These are phyloP conservation scores for Zygnema cylindricum DNA, from an alignment of 139 green algal genomes.

Conservation along the genomic window DNA sequence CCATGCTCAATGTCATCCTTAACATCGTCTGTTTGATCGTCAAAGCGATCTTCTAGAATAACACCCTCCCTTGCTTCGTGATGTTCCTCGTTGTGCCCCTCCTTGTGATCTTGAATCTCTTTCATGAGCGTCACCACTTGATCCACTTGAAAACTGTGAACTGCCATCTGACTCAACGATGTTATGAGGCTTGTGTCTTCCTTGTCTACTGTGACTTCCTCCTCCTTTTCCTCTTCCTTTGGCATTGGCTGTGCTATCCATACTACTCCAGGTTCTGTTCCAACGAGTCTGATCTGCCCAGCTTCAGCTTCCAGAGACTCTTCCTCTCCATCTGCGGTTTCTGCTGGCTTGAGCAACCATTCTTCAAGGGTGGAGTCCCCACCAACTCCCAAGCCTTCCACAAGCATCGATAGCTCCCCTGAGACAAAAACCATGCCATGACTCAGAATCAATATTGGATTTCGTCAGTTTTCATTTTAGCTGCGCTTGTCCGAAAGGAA, in stretches of 20 bases:
- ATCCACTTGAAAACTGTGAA: conserved; percentile 15
- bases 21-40: not conserved
- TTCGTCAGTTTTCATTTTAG: too few relatives aligned
- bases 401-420: conserved; percentile 45
- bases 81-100: not conserved
- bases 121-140: conserved; percentile 17
- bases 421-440: not conserved
- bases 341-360: conserved; percentile 41
- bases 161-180: not conserved
- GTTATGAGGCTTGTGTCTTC: not conserved
- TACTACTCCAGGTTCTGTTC: conserved; percentile 3
- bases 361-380: conserved; percentile 32
- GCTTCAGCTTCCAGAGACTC: not conserved
- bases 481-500: too few relatives aligned
- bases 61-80: not conserved
- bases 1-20: not conserved
- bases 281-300: not conserved
- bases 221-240: conserved; percentile 19
- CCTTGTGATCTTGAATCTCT: conserved; percentile 6
- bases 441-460: too few relatives aligned
- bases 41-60: not conserved
- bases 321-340: conserved; percentile 3
- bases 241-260: conserved; percentile 2
- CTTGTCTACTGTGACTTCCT: not conserved
- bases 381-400: conserved; percentile 36